Percentiles rank a stretch among this genome's conserved stretches.
Conservation (phyloP, 192 early-diverging fungal species). For the Podochytrium sp. region DNA sequence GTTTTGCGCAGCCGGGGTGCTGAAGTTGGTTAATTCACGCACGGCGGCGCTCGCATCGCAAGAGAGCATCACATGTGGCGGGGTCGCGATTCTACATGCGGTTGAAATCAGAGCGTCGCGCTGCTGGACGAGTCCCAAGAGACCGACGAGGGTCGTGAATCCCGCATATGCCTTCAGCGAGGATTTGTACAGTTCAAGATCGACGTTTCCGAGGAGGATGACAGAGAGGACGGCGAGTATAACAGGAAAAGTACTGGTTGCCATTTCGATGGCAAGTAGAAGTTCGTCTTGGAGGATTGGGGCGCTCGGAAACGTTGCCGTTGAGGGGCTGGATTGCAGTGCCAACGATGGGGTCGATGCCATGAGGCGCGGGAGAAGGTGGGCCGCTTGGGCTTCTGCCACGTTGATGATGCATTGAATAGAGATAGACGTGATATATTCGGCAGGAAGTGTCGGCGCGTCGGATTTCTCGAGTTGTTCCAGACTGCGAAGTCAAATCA, state of each 20-base stretch:
- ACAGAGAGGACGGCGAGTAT: conserved; percentile 79
- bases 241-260: conserved; percentile 78
- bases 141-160: conserved; percentile 79
- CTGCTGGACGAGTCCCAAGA: conserved; percentile 75
- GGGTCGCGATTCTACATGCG: conserved; percentile 85
- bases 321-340: not conserved
- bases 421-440: conserved; percentile 82
- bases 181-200: conserved; percentile 80
- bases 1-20: conserved; percentile 7
- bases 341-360: conserved; percentile 12
- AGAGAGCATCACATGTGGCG: conserved; percentile 30
- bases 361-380: conserved; percentile 56
- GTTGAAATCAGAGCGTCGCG: conserved; percentile 85
- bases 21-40: conserved; percentile 14
- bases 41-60: conserved; percentile 17
- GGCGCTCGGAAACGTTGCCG: conserved; percentile 20
- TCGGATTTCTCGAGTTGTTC: conserved; percentile 94
- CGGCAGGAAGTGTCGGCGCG: conserved; percentile 85
- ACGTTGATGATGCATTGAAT: conserved; percentile 70
- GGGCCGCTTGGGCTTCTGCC: conserved; percentile 72
- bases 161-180: conserved; percentile 72
- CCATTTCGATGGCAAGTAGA: conserved; percentile 73
- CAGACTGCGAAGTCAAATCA: no score
- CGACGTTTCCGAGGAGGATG: conserved; percentile 74
- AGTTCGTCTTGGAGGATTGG: conserved; percentile 46